Conservation (phyloP, 768 basidiomycete species). For the Macrolepiota albuminosa region DNA sequence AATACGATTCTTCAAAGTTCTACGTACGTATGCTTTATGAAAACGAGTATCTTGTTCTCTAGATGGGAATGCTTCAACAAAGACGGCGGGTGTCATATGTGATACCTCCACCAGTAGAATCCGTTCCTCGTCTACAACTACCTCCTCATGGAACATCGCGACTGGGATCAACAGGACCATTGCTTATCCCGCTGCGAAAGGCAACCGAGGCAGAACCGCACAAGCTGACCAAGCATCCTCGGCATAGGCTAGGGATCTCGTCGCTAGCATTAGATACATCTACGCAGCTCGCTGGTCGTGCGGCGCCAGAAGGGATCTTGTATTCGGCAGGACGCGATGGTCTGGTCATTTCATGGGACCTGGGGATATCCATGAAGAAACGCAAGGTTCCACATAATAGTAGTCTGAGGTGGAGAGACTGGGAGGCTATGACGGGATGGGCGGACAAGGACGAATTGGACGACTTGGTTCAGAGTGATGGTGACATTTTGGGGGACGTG, state of each 20-base stretch:
- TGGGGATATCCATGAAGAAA: conserved; percentile 61
- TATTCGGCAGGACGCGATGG: conserved; percentile 92
- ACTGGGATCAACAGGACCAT: conserved; percentile 64
- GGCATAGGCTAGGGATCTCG: conserved; percentile 82
- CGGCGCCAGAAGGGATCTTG: conserved; percentile 76
- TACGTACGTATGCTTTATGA: background rate
- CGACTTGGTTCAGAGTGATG: conserved; percentile 55
- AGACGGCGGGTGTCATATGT: conserved; percentile 83
- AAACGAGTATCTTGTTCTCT: background rate
- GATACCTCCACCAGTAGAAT: conserved; percentile 65
- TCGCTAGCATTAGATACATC: conserved; percentile 85
- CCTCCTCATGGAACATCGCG: conserved; percentile 62
- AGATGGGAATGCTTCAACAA: conserved; percentile 35
- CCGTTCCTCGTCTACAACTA: conserved; percentile 62
- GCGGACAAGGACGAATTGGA: conserved; percentile 68
- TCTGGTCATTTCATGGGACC: conserved; percentile 83
- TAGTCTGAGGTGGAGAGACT: conserved; percentile 24
- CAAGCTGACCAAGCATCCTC: conserved; percentile 46
- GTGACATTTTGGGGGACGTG: conserved; percentile 76
- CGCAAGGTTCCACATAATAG: conserved; percentile 27
- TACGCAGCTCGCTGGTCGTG: conserved; percentile 65
- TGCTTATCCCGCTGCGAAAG: conserved; percentile 43
- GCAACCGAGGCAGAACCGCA: conserved; percentile 20
- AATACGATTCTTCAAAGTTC: background rate
- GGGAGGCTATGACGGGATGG: conserved; percentile 88